Evolutionary conservation across 441 rosid genomes (phyloP).

Genomic region (Flueggea neowawraea): DNA sequence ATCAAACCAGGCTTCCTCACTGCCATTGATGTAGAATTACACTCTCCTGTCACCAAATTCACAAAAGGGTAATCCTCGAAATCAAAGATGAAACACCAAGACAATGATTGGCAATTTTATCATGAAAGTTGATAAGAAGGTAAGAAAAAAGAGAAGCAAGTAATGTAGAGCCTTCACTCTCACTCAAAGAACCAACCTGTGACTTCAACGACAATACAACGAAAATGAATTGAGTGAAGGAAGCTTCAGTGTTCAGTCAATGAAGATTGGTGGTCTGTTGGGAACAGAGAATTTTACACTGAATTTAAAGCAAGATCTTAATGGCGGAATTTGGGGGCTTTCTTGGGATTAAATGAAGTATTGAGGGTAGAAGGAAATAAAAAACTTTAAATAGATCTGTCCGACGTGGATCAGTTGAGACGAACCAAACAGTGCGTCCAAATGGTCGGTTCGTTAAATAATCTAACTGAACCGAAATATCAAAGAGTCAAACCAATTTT

Average conservation of each 20-base stretch:
- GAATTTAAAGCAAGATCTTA: conserved; percentile 19
- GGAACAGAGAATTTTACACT: neutral
- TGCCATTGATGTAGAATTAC: conserved; percentile 38
- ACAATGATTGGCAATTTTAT: neutral
- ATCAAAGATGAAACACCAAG: neutral
- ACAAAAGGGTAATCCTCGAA: neutral
- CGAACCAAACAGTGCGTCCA: too few relatives aligned
- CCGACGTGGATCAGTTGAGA: too few relatives aligned
- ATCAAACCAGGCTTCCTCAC: conserved; percentile 54
- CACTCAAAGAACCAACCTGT: neutral
- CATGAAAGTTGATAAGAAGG: neutral
- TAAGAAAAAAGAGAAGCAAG: neutral
- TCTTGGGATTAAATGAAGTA: conserved; percentile 11
- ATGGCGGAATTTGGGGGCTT: conserved; percentile 19
- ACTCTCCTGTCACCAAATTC: conserved; percentile 9
- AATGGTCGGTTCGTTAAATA: too few relatives aligned
- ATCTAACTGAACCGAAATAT: too few relatives aligned
- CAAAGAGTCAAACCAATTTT: too few relatives aligned
- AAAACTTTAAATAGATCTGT: too few relatives aligned
- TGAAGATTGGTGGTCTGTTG: neutral
- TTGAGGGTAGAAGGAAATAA: neutral
- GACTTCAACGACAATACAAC: neutral
- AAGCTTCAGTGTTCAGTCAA: neutral
- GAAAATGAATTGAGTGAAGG: neutral
- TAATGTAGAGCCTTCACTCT: neutral